Evolutionary conservation across 2,329 filamentous ascomycete genomes (phyloP).

Genomic region (Fusarium begoniae): DNA sequence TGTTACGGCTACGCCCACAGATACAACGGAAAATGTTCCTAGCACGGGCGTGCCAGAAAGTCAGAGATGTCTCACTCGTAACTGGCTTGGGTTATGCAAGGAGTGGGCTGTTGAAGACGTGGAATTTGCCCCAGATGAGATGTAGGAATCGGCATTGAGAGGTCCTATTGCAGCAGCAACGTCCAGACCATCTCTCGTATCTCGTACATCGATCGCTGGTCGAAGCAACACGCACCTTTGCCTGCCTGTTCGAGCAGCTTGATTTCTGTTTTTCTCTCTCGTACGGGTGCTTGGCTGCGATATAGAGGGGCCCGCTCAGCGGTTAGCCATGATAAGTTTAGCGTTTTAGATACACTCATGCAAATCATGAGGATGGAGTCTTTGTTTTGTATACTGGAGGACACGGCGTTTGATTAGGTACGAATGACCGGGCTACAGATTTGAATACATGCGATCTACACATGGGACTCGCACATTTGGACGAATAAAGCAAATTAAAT

Average conservation of each 20-base stretch:
- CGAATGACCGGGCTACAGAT: background rate
- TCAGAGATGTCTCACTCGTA: slow-evolving; percentile 48
- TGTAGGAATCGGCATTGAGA: slow-evolving; percentile 29
- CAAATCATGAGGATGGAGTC: slow-evolving; percentile 12
- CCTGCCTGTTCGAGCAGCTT: background rate
- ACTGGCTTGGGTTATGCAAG: slow-evolving; percentile 55
- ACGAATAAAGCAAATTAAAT: background rate
- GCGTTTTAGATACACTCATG: slow-evolving; percentile 7
- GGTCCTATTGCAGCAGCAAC: background rate
- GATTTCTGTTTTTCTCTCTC: background rate
- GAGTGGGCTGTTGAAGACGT: slow-evolving; percentile 46
- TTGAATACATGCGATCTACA: background rate
- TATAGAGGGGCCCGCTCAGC: background rate
- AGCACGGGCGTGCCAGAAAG: slow-evolving; percentile 39
- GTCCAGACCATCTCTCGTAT: background rate
- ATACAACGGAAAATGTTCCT: slow-evolving; percentile 40
- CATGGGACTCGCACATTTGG: background rate
- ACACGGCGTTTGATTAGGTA: slow-evolving; percentile 21
- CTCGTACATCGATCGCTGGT: background rate
- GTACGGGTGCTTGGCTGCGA: background rate
- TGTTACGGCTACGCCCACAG: slow-evolving; percentile 46
- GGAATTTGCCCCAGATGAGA: slow-evolving; percentile 45
- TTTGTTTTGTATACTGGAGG: slow-evolving; percentile 1
- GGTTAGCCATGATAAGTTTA: background rate
- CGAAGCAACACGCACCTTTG: background rate